Conservation (phyloP, 768 basidiomycete species). For the Russula compacta region DNA sequence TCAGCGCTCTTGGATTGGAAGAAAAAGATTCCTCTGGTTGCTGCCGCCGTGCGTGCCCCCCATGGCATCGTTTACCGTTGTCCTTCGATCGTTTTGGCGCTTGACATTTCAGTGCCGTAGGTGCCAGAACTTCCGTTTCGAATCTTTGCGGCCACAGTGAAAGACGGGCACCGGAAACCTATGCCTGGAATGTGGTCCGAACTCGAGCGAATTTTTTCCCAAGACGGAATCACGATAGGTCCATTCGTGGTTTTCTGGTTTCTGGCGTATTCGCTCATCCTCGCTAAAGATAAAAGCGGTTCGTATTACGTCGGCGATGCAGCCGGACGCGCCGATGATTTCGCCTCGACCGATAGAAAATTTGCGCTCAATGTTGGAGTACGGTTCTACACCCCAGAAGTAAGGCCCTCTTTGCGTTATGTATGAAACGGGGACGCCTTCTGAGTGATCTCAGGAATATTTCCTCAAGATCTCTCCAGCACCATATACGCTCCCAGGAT, state of each 20-base stretch:
- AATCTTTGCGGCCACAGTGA: slow-evolving; percentile 66
- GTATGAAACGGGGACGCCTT: not conserved
- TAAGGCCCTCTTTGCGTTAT: slow-evolving; percentile 26
- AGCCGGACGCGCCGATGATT: slow-evolving; percentile 72
- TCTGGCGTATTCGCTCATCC: not conserved
- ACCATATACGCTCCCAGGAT: slow-evolving; percentile 52
- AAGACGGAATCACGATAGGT: slow-evolving; percentile 61
- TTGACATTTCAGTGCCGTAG: slow-evolving; percentile 29
- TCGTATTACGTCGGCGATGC: slow-evolving; percentile 89
- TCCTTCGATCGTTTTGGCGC: not conserved
- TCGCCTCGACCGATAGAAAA: slow-evolving; percentile 76
- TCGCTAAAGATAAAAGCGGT: slow-evolving; percentile 42
- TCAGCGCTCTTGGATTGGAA: slow-evolving; percentile 56
- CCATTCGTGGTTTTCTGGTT: not conserved
- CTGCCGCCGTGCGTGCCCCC: slow-evolving; percentile 40
- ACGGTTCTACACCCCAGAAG: slow-evolving; percentile 79
- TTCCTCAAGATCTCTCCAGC: slow-evolving; percentile 47
- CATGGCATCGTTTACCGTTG: not conserved
- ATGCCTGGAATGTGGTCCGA: slow-evolving; percentile 82
- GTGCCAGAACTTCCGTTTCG: slow-evolving; percentile 67
- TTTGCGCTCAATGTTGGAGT: slow-evolving; percentile 73
- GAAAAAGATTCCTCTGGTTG: slow-evolving; percentile 63
- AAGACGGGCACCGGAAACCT: slow-evolving; percentile 77
- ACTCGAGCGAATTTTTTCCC: slow-evolving; percentile 50
- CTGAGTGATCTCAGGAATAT: slow-evolving; percentile 49